Evolutionary conservation across 495 filamentous ascomycete genomes (phyloP), one percentile per base, ranked within the genome.

Genomic region (Penicillium herquei): DNA sequence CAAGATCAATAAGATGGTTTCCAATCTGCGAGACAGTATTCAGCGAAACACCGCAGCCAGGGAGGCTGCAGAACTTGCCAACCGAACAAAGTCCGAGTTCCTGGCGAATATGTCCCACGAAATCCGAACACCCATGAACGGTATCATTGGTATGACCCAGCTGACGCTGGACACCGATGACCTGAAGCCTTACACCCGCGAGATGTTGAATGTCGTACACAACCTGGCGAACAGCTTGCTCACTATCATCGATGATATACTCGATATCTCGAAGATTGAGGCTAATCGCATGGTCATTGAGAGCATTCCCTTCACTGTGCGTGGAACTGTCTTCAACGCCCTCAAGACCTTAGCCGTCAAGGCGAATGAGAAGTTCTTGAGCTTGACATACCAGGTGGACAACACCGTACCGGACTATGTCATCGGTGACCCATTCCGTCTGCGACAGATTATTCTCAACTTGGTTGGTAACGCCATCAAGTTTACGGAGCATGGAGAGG

Each of bases 271-370:
- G 7, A 99, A 99, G 85, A 99, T 99, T 59, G 94, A 99, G 72
- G 94, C 94, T 26, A 93, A 97, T 69, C 86, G 94, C n/a, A 98
- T 99, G 95, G 90, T 96, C 16, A 95, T 99, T 77, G 94, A 99
- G 66, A 90, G 93, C 66, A 97, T 98, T 61, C 92, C 92, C 11
- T 99, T 97, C 74, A 97, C 95, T 0, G 79, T 98, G 49, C 85
- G 94, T 41, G 91, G 92, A 44, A 96, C 92, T 6, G 92, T 99
- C 26, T 99, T 99, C 83, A 97, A 96, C 58, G 94, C 94, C 16
- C 80, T 99, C 54, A 99, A 99, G 71, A 96, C 94, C 0, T 73
- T 99, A 46, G 90, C 94, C 8, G 92, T 96, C 52, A 94, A 94
- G 73, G 94, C 94, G n/a, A 97, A 96, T 64, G 95, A 98, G 71